Evolutionary conservation across 164 flowering plant genomes (phyloP).

Genomic region (Echeveria elegans): DNA sequence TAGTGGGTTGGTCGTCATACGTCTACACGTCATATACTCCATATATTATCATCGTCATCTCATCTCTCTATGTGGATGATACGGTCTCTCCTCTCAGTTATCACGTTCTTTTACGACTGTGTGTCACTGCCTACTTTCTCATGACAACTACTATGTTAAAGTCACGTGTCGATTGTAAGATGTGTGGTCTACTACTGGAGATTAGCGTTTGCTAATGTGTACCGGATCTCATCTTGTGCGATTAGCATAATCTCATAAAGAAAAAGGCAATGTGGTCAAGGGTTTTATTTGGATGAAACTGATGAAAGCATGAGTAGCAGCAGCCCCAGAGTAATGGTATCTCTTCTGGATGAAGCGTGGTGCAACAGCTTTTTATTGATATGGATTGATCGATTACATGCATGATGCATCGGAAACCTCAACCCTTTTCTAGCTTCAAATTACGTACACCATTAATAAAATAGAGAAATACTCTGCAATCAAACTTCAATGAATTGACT

Average conservation of each 20-base stretch:
- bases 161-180: conserved; percentile 1
- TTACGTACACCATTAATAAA: not conserved
- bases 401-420: not conserved
- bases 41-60: not conserved
- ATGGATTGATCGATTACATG: not conserved
- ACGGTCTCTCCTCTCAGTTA: not conserved
- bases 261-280: not conserved
- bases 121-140: not conserved
- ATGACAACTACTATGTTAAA: not conserved
- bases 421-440: not conserved
- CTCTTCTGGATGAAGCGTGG: not conserved
- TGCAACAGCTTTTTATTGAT: not conserved
- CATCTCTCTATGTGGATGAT: no score
- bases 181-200: not conserved
- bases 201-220: not conserved
- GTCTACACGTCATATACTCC: not conserved
- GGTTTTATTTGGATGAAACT: not conserved
- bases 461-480: not conserved
- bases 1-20: not conserved
- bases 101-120: not conserved
- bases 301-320: not conserved
- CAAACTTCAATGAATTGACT: no score
- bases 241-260: not conserved
- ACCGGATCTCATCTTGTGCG: not conserved
- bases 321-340: not conserved